Evolutionary conservation across 306 rosid genomes (phyloP).

Genomic region (Carpinus viminea): DNA sequence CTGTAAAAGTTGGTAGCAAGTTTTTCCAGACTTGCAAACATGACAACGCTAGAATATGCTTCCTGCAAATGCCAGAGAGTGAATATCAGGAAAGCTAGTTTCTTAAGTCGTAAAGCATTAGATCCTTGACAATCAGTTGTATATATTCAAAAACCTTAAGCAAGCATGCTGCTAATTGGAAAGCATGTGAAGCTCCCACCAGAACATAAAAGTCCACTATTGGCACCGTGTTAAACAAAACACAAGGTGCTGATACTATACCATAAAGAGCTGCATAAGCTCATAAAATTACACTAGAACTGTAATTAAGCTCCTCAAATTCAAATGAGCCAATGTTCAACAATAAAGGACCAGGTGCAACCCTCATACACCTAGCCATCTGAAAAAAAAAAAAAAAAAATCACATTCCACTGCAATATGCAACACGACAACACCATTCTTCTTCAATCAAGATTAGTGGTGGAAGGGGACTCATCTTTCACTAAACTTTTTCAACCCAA

Average conservation of each 20-base stretch:
- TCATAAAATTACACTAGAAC: slow-evolving; percentile 6
- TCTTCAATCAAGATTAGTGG: background rate
- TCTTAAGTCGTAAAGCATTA: background rate
- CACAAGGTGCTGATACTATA: slow-evolving; percentile 23
- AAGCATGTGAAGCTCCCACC: slow-evolving; percentile 11
- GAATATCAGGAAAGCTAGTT: slow-evolving; percentile 19
- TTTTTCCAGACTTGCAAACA: slow-evolving; percentile 71
- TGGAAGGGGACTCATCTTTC: background rate
- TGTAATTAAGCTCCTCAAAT: background rate
- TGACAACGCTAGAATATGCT: slow-evolving; percentile 77
- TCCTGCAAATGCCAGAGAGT: slow-evolving; percentile 59
- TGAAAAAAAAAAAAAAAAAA: background rate
- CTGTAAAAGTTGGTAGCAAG: slow-evolving; percentile 85
- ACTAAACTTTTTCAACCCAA: background rate
- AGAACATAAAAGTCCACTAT: background rate
- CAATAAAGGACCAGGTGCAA: background rate
- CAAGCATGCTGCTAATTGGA: slow-evolving; percentile 12
- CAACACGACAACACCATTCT: background rate
- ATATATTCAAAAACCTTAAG: slow-evolving; percentile 14
- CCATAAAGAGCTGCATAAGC: slow-evolving; percentile 15
- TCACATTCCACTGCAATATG: background rate
- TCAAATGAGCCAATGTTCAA: slow-evolving; percentile 6
- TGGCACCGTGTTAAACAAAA: slow-evolving; percentile 1
- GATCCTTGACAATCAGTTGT: slow-evolving; percentile 14
- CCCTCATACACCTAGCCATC: background rate